A percentile compares a stretch with the other conserved stretches of the same genome.
These are phyloP conservation scores for Wickerhamiella hasegawae DNA, from an alignment of 805 yeast species.

Conservation along the genomic window DNA sequence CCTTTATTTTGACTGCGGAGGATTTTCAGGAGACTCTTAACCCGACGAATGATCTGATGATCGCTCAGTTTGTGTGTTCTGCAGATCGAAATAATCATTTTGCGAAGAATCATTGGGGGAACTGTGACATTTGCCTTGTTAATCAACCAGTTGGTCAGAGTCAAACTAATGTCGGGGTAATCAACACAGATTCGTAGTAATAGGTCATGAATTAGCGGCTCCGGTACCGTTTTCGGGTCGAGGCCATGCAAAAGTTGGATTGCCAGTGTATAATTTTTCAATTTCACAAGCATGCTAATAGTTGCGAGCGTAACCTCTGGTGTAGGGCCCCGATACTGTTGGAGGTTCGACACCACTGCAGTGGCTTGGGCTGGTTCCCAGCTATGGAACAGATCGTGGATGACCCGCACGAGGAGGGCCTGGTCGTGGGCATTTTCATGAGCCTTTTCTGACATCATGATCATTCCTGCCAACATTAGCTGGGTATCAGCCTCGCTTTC, in stretches of 20 bases:
- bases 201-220: conserved; percentile 5
- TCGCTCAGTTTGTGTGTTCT: conserved; percentile 12
- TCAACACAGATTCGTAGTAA: conserved; percentile 11
- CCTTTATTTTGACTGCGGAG: conserved; percentile 8
- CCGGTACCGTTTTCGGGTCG: conserved; percentile 6
- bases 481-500: conserved; percentile 16
- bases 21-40: conserved; percentile 10
- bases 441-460: conserved; percentile 15
- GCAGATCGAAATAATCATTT: conserved; percentile 13
- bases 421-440: background rate
- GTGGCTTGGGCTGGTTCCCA: conserved; percentile 4
- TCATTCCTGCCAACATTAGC: conserved; percentile 17
- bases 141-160: conserved; percentile 15
- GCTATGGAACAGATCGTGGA: conserved; percentile 9
- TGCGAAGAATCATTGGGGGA: conserved; percentile 11
- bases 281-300: conserved; percentile 6
- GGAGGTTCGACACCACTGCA: conserved; percentile 1
- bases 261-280: conserved; percentile 8
- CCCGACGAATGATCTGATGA: conserved; percentile 13
- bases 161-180: conserved; percentile 12
- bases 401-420: background rate
- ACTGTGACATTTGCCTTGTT: conserved; percentile 5
- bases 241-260: conserved; percentile 11
- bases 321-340: conserved; percentile 1
- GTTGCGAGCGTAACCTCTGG: conserved; percentile 1